Percentiles rank a stretch among this genome's conserved stretches.
These are phyloP conservation scores for Fusarium floridanum DNA, from an alignment of 2,329 filamentous ascomycete genomes.

Conservation along the genomic window DNA sequence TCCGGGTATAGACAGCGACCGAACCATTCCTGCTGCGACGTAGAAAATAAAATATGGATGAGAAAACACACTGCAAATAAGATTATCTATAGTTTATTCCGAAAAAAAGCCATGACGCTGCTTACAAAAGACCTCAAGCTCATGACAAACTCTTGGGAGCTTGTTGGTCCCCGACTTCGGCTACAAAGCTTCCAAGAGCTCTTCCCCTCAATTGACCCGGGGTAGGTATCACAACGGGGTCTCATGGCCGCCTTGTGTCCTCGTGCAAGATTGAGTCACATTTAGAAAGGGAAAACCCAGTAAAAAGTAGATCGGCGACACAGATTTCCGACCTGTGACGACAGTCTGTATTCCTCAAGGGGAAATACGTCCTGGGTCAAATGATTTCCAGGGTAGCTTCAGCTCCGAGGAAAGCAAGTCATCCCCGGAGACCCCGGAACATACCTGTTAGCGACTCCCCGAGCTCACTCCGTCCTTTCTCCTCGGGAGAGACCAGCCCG, in stretches of 20 bases:
- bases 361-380: conserved; percentile 17
- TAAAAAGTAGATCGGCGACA: not conserved
- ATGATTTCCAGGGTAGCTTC: conserved; percentile 29
- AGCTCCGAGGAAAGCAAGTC: not conserved
- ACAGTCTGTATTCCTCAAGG: not conserved
- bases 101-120: not conserved
- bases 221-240: not conserved
- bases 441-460: not conserved
- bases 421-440: conserved; percentile 22
- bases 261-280: conserved; percentile 25
- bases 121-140: not conserved
- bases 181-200: not conserved
- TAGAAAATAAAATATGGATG: too few relatives aligned
- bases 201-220: not conserved
- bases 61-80: too few relatives aligned
- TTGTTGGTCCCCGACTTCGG: conserved; percentile 3
- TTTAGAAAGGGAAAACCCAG: not conserved
- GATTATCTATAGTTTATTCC: not conserved
- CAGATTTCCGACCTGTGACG: conserved; percentile 3
- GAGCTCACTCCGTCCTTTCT: not conserved
- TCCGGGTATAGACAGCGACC: too few relatives aligned
- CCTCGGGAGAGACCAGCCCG: not conserved
- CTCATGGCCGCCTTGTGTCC: not conserved
- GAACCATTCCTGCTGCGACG: not conserved
- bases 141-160: not conserved